A percentile compares a stretch with the other conserved stretches of the same genome.
These are phyloP conservation scores for Candida orba DNA, from an alignment of 805 yeast species.

Conservation along the genomic window DNA sequence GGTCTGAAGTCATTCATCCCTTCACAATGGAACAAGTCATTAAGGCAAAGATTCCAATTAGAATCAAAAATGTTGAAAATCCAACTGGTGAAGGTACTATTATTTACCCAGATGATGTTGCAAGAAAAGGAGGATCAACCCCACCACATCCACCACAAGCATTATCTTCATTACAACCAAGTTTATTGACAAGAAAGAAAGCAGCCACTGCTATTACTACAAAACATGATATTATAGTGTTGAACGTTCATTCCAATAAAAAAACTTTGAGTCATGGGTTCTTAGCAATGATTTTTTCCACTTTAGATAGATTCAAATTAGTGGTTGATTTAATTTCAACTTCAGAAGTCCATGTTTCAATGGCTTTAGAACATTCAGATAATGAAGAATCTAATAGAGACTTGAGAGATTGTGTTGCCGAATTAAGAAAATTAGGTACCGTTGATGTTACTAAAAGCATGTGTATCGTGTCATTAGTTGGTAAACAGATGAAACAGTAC, in stretches of 20 bases:
- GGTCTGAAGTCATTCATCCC: conserved; percentile 97
- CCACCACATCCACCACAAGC: conserved; percentile 95
- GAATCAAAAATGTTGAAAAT: conserved; percentile 93
- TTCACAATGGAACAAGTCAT: conserved; percentile 99
- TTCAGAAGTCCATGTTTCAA: conserved; percentile 95
- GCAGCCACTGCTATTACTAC: conserved; percentile 96
- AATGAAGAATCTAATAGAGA: conserved; percentile 49
- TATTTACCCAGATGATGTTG: conserved; percentile 86
- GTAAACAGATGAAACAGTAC: conserved; percentile 93
- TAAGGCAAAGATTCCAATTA: conserved; percentile 89
- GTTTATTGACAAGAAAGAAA: conserved; percentile 41
- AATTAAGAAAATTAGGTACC: conserved; percentile 72
- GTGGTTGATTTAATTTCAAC: conserved; percentile 96
- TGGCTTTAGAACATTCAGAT: conserved; percentile 82
- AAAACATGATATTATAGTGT: conserved; percentile 83
- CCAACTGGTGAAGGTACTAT: conserved; percentile 91
- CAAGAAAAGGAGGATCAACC: conserved; percentile 77
- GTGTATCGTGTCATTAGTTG: conserved; percentile 91
- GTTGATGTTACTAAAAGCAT: conserved; percentile 84
- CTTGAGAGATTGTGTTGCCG: conserved; percentile 67
- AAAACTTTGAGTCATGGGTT: conserved; percentile 92
- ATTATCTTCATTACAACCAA: conserved; percentile 34
- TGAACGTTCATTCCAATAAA: conserved; percentile 90
- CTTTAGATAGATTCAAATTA: conserved; percentile 72
- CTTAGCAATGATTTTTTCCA: conserved; percentile 81